Percentiles rank a stretch among this genome's conserved stretches.
These are phyloP conservation scores for Mucor saturninus DNA, from an alignment of 371 early-diverging fungal genomes.

Conservation along the genomic window DNA sequence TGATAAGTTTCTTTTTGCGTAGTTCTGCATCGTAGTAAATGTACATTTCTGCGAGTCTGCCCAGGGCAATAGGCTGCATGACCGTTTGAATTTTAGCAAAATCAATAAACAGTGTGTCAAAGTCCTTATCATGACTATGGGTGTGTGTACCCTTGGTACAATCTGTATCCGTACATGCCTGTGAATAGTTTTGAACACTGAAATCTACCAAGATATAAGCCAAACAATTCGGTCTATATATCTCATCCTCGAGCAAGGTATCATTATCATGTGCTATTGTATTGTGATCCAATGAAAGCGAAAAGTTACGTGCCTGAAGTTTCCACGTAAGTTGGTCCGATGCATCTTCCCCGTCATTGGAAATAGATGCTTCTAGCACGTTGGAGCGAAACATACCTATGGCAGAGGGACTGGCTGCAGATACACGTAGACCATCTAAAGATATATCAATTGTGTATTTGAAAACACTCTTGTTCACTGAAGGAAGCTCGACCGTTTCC, in stretches of 20 bases:
- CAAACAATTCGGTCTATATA: conserved; percentile 58
- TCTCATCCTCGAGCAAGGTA: background rate
- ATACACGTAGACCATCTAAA: conserved; percentile 66
- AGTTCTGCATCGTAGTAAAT: conserved; percentile 75
- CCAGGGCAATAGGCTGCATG: conserved; percentile 80
- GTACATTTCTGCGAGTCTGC: conserved; percentile 70
- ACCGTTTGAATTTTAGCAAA: conserved; percentile 70
- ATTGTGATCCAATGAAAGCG: conserved; percentile 66
- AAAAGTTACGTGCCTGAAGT: conserved; percentile 58
- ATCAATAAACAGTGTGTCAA: conserved; percentile 59
- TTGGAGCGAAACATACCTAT: conserved; percentile 72
- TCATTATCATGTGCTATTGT: conserved; percentile 32
- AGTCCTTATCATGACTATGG: conserved; percentile 21
- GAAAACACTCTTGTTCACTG: conserved; percentile 15
- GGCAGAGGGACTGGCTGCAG: conserved; percentile 72
- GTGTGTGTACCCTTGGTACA: conserved; percentile 20
- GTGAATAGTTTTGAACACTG: conserved; percentile 59
- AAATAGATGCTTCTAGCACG: conserved; percentile 63
- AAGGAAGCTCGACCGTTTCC: conserved; percentile 2
- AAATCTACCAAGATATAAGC: conserved; percentile 76
- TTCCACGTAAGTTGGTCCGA: conserved; percentile 52
- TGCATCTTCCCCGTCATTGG: conserved; percentile 37
- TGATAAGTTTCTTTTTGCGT: conserved; percentile 58
- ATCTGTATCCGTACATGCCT: conserved; percentile 4
- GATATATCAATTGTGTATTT: conserved; percentile 66